These are phyloP conservation scores for Lodderomyces theae DNA, from an alignment of 1,139 yeast species.

Conservation along the genomic window DNA sequence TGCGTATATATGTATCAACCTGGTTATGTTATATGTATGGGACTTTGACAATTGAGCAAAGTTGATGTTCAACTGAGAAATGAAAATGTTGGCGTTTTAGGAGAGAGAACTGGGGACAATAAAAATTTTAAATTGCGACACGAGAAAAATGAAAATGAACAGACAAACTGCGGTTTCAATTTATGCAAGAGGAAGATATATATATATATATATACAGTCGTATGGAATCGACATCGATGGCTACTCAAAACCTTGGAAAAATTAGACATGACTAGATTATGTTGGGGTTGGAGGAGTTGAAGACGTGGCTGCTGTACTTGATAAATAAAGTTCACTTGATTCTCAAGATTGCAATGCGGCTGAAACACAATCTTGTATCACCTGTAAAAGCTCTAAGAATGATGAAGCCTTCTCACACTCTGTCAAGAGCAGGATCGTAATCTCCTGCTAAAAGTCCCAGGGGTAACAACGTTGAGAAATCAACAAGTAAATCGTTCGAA, in stretches of 20 bases:
- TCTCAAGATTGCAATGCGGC: neutral
- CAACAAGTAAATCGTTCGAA: constrained; percentile 13
- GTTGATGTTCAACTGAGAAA: neutral
- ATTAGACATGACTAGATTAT: no score
- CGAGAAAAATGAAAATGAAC: neutral
- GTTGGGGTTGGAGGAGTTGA: no score
- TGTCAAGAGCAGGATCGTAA: constrained; percentile 9
- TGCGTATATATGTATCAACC: neutral
- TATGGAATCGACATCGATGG: no score
- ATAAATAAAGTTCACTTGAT: no score
- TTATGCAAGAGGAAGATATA: no score
- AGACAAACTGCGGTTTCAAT: no score
- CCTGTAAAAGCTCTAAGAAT: neutral
- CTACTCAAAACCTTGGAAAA: no score
- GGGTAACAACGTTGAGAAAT: constrained; percentile 17
- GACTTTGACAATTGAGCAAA: neutral
- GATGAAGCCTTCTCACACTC: constrained; percentile 2
- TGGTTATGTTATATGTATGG: constrained; percentile 3
- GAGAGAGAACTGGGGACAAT: neutral
- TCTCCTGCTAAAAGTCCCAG: constrained; percentile 21
- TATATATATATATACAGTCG: no score
- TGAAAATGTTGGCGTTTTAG: constrained; percentile 2
- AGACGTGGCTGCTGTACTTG: no score
- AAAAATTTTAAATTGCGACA: neutral
- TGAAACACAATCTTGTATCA: neutral